Conservation (phyloP, 106 monocot genomes). For the Phalaenopsis aphrodite region DNA sequence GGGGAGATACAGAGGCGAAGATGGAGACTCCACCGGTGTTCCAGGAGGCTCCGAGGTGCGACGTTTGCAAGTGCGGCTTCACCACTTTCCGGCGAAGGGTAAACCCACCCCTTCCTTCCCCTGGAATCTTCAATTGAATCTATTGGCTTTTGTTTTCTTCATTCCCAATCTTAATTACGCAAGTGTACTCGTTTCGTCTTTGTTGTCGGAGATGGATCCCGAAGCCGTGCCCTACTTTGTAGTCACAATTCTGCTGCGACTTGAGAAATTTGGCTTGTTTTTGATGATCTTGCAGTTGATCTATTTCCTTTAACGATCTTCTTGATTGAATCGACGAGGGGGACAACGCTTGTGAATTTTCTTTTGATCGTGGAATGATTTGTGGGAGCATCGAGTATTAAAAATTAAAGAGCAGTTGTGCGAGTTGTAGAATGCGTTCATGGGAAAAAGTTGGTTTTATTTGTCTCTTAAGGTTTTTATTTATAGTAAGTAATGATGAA, state of each 20-base stretch:
- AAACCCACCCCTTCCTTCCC: background rate
- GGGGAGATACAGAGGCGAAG: background rate
- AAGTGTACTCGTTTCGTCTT: background rate
- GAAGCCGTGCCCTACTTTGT: background rate
- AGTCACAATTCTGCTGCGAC: background rate
- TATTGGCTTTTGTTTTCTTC: too few relatives aligned
- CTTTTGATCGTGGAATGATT: background rate
- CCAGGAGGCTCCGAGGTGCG: conserved; percentile 66
- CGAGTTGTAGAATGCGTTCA: background rate
- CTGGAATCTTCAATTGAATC: background rate
- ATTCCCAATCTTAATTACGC: background rate
- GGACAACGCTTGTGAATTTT: background rate
- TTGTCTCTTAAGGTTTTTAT: too few relatives aligned
- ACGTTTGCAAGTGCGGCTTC: conserved; percentile 68
- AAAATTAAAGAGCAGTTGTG: background rate
- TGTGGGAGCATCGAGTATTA: background rate
- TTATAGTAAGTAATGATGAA: too few relatives aligned
- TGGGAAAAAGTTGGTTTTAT: background rate
- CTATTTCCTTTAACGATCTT: background rate
- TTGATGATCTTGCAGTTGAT: background rate
- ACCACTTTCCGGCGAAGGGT: conserved; percentile 56
- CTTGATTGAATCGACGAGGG: background rate
- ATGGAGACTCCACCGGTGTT: conserved; percentile 50
- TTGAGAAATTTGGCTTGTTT: background rate
- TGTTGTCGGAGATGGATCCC: conserved; percentile 1